A percentile compares a stretch with the other conserved stretches of the same genome.
These are phyloP conservation scores for Alliaria petiolata DNA, from an alignment of 345 rosid genomes.

Conservation along the genomic window DNA sequence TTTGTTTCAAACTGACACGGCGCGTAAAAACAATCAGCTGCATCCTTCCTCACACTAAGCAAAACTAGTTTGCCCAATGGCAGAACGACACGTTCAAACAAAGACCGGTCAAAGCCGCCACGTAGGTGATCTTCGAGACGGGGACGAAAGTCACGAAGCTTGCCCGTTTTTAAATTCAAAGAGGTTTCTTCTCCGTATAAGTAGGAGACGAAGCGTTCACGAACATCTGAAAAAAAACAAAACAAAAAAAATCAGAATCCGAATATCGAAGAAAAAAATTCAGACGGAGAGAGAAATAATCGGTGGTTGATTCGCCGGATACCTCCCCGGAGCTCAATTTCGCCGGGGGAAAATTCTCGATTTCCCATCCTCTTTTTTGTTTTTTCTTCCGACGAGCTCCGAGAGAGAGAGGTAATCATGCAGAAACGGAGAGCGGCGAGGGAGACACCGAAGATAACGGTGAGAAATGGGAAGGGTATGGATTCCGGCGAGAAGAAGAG, in stretches of 20 bases:
- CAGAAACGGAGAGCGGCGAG: conserved; percentile 27
- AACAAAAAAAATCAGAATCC: neutral
- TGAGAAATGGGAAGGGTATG: neutral
- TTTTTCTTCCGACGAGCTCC: conserved; percentile 1
- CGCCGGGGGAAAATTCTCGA: neutral
- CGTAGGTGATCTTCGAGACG: conserved; percentile 20
- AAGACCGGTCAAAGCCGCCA: conserved; percentile 30
- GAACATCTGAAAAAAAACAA: too few species aligned
- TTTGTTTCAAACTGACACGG: conserved; percentile 18
- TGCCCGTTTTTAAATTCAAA: conserved; percentile 10
- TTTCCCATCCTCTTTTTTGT: too few species aligned
- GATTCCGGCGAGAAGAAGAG: conserved; percentile 30
- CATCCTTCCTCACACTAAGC: neutral
- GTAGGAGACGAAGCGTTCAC: conserved; percentile 20
- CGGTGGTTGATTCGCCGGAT: conserved; percentile 15
- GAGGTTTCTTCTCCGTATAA: conserved; percentile 29
- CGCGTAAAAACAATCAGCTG: conserved; percentile 29
- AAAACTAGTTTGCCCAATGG: neutral
- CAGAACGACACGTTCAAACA: neutral
- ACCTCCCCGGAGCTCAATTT: too few species aligned
- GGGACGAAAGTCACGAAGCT: conserved; percentile 11
- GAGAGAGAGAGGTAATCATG: conserved; percentile 12
- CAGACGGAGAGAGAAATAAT: neutral
- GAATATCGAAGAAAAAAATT: neutral
- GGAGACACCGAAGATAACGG: conserved; percentile 7